These are phyloP conservation scores for Botrytis paeoniae DNA, from an alignment of 2,329 filamentous ascomycete species.

Conservation along the genomic window DNA sequence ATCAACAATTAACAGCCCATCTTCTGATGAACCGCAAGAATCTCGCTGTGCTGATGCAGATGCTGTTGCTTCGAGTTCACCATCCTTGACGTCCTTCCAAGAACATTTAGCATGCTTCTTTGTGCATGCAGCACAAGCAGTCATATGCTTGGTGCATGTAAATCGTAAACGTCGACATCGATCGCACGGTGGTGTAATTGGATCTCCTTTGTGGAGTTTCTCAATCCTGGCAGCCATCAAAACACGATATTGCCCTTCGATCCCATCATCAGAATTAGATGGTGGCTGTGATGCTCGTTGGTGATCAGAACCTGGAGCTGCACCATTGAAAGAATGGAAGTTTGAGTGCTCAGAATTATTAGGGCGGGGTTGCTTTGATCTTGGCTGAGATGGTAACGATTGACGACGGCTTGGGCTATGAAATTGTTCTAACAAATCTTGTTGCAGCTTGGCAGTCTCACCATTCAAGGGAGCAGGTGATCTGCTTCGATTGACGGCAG, in stretches of 20 bases:
- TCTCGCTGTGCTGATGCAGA: constrained; percentile 1
- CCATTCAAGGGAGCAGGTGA: constrained; percentile 33
- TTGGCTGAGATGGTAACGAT: constrained; percentile 25
- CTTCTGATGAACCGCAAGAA: constrained; percentile 15
- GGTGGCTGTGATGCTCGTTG: constrained; percentile 30
- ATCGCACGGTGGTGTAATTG: constrained; percentile 80
- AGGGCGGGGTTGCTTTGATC: constrained; percentile 25
- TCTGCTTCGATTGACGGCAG: constrained; percentile 41
- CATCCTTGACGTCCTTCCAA: constrained; percentile 77
- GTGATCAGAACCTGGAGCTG: constrained; percentile 28
- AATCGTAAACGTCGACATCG: constrained; percentile 76
- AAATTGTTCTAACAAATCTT: constrained; percentile 56
- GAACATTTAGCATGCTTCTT: constrained; percentile 87
- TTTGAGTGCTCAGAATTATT: constrained; percentile 17
- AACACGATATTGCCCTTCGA: constrained; percentile 47
- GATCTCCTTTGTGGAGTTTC: constrained; percentile 67
- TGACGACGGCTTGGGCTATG: constrained; percentile 32
- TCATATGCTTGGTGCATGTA: constrained; percentile 81
- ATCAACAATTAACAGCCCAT: constrained; percentile 17
- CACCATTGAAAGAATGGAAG: constrained; percentile 24
- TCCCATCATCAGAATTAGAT: constrained; percentile 30
- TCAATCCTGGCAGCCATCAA: constrained; percentile 76
- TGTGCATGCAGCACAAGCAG: constrained; percentile 81
- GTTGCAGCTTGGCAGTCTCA: constrained; percentile 42
- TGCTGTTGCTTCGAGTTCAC: constrained; percentile 48